phyloP scores from a whole-genome alignment of 1,284 basidiomycete species.

The Ganoderma leucocontextum region DNA sequence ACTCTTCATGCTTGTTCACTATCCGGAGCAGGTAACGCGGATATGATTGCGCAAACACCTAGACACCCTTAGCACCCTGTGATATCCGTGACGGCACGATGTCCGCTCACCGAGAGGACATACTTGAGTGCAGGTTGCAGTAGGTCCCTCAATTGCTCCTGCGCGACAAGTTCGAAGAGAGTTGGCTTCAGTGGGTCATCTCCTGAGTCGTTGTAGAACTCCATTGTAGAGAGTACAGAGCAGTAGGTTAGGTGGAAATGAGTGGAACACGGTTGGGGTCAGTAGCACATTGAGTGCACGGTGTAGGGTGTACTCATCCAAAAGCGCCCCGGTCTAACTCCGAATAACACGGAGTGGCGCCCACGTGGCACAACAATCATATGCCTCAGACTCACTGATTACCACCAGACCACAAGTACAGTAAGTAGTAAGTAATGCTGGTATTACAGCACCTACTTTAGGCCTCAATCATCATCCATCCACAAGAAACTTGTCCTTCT shows the following conservation, averaged over 20 bases:
- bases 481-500: conserved; percentile 11
- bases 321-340: conserved; percentile 9
- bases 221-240: conserved; percentile 57
- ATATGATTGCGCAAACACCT: conserved; percentile 96
- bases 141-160: conserved; percentile 93
- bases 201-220: conserved; percentile 81
- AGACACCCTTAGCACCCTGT: background rate
- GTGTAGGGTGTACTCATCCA: background rate
- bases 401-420: too few relatives aligned
- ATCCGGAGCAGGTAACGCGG: conserved; percentile 92
- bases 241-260: background rate
- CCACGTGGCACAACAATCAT: conserved; percentile 11
- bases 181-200: conserved; percentile 85
- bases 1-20: conserved; percentile 96
- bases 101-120: conserved; percentile 79
- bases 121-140: conserved; percentile 97
- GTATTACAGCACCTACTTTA: background rate
- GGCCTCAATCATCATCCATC: background rate
- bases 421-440: too few relatives aligned
- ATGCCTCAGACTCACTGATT: background rate
- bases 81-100: background rate
- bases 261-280: too few relatives aligned
- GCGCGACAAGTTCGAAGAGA: conserved; percentile 94
- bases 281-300: background rate
- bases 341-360: conserved; percentile 12